Base-by-base conservation (phyloP, 441 rosid genomes). In the Viola pubescens region DNA sequence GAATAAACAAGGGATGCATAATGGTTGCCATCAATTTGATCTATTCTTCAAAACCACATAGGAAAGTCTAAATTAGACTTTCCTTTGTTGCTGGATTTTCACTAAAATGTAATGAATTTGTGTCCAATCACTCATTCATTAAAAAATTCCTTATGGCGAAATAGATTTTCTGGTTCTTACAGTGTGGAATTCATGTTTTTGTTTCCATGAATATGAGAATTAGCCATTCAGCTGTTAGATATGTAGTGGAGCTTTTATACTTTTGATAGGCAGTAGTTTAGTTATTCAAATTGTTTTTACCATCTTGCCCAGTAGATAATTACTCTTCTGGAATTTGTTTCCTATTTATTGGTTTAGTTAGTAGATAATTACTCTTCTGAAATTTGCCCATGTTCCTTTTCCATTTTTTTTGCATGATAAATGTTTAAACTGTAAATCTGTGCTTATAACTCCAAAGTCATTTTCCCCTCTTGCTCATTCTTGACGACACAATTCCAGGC, bases 401-500 rank as follows among this genome's bases (percentile, higher is more conserved):
- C 52, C 37, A 37, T 58, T 58, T 4, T 6, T 46, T 37, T 45
- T 4, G 13, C 56, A 2, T 13, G 47, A 16, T 58, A 16, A 45
- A 45, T 9, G 4, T 53, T 50, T 46, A 11, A 38, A 12, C 49
- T 47, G 7, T 39, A 26, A 56, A 37, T 12, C 48, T 59, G 42
- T 53, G 4, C 51, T 5, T 4, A 13, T n/a, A n/a, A 40, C 49
- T 37, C 9, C 5, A 34, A 52, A 9, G 46, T 39, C 41, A 48
- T 8, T 11, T 61, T 50, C 34, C 10, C 16, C 55, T 54, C 46
- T 0, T 10, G 40, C 58, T 26, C 48, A 38, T 59, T 14, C 64
- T 49, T 42, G 47, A 14, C 63, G 50, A 65, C 62, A 59, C 70
- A 62, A 64, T 70, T 73, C 49, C 75, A 92, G 97, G 98, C 96